Evolutionary conservation across 2,329 filamentous ascomycete species (phyloP).

Genomic region (Trichoderma pleuroti): DNA sequence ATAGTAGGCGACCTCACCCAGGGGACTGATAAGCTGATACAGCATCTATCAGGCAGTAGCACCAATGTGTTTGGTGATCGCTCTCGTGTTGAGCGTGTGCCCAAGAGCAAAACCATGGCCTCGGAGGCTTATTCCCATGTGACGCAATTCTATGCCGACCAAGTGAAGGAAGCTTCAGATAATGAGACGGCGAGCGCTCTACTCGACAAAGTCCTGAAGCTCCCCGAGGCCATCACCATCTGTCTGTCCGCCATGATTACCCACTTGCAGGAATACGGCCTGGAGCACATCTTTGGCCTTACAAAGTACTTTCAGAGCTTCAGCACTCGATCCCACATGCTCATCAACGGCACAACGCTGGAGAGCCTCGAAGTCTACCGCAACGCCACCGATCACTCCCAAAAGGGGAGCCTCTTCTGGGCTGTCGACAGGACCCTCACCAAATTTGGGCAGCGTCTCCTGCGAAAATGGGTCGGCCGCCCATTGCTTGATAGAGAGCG

Average conservation of each 20-base stretch:
- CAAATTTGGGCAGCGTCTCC: constrained; percentile 78
- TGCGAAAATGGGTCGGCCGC: constrained; percentile 92
- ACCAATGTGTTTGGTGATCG: constrained; percentile 91
- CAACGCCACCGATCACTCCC: constrained; percentile 82
- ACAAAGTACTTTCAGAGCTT: constrained; percentile 98
- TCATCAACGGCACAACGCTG: constrained; percentile 90
- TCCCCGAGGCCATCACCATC: constrained; percentile 82
- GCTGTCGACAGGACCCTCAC: constrained; percentile 89
- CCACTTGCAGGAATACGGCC: constrained; percentile 84
- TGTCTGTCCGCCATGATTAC: constrained; percentile 96
- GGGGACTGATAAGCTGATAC: constrained; percentile 86
- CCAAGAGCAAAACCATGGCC: constrained; percentile 74
- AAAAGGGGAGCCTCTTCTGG: constrained; percentile 92
- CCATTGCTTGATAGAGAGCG: constrained; percentile 73
- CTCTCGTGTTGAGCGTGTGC: constrained; percentile 76
- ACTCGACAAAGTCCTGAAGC: constrained; percentile 78
- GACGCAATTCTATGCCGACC: constrained; percentile 86
- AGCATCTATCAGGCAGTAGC: constrained; percentile 83
- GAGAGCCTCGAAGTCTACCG: constrained; percentile 94
- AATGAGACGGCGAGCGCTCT: constrained; percentile 60
- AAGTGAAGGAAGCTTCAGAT: constrained; percentile 61
- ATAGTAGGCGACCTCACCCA: constrained; percentile 88
- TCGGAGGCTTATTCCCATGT: constrained; percentile 86
- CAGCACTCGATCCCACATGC: constrained; percentile 89
- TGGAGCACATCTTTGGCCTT: constrained; percentile 92